Conservation (phyloP, 805 yeast species). For the Pichia insulana region DNA sequence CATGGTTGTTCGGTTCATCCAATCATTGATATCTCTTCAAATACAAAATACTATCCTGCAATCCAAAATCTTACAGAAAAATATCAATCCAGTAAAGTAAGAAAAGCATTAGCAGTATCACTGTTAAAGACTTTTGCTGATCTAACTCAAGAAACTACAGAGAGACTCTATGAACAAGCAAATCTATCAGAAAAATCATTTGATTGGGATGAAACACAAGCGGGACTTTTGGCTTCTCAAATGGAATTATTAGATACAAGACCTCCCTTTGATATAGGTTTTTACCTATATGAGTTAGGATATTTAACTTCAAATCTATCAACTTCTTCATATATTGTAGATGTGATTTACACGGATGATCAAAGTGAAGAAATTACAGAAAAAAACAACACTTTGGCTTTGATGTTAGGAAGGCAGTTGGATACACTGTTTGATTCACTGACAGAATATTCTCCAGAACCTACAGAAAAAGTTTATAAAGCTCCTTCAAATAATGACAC, state of each 20-base stretch:
- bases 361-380: conserved; percentile 27
- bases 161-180: conserved; percentile 13
- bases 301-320: conserved; percentile 34
- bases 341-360: conserved; percentile 55
- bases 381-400: conserved; percentile 68
- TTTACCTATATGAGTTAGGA: conserved; percentile 46
- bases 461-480: conserved; percentile 59
- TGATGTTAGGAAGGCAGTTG: conserved; percentile 70
- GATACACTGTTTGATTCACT: conserved; percentile 87
- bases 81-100: conserved; percentile 47
- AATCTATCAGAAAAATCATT: conserved; percentile 17
- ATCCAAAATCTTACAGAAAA: conserved; percentile 53
- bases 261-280: conserved; percentile 52
- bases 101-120: conserved; percentile 71
- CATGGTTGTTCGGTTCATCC: conserved; percentile 59
- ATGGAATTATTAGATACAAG: conserved; percentile 47
- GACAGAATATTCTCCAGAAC: conserved; percentile 87
- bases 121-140: conserved; percentile 57
- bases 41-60: conserved; percentile 72
- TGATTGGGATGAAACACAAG: conserved; percentile 73
- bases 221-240: conserved; percentile 67
- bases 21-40: conserved; percentile 45
- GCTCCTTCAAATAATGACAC: conserved; percentile 37
- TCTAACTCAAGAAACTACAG: conserved; percentile 30
- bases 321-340: conserved; percentile 47